Conservation (phyloP, 306 rosid genomes). For the Ceratonia siliqua region DNA sequence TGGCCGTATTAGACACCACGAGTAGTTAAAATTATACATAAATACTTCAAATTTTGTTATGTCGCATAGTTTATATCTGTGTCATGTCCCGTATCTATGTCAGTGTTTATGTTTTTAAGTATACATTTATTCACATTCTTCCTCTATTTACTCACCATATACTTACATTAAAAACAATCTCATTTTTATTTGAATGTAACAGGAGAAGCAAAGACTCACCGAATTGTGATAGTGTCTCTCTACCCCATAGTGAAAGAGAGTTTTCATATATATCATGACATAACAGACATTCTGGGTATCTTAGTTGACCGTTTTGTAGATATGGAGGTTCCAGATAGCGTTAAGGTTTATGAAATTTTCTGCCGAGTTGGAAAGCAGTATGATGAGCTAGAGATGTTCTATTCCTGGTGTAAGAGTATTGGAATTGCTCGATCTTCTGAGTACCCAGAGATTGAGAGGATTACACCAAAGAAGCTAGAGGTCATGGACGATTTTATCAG, state of each 20-base stretch:
- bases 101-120: too few relatives aligned
- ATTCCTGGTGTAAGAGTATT: constrained; percentile 61
- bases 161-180: constrained; percentile 4
- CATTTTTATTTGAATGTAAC: constrained; percentile 33
- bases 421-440: constrained; percentile 84
- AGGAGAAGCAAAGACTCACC: constrained; percentile 75
- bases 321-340: constrained; percentile 51
- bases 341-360: constrained; percentile 69
- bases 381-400: constrained; percentile 80
- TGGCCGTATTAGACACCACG: too few relatives aligned
- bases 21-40: too few relatives aligned
- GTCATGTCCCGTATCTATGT: too few relatives aligned
- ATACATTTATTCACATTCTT: background rate
- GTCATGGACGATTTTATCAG: constrained; percentile 78
- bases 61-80: too few relatives aligned
- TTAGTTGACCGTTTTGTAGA: constrained; percentile 76
- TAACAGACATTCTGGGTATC: constrained; percentile 57
- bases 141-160: too few relatives aligned
- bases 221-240: constrained; percentile 75
- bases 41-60: too few relatives aligned
- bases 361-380: constrained; percentile 77
- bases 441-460: constrained; percentile 77
- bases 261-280: constrained; percentile 66
- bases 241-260: constrained; percentile 80
- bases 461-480: constrained; percentile 70